phyloP scores from a whole-genome alignment of 768 basidiomycete species.

The Tricholoma sp. region DNA sequence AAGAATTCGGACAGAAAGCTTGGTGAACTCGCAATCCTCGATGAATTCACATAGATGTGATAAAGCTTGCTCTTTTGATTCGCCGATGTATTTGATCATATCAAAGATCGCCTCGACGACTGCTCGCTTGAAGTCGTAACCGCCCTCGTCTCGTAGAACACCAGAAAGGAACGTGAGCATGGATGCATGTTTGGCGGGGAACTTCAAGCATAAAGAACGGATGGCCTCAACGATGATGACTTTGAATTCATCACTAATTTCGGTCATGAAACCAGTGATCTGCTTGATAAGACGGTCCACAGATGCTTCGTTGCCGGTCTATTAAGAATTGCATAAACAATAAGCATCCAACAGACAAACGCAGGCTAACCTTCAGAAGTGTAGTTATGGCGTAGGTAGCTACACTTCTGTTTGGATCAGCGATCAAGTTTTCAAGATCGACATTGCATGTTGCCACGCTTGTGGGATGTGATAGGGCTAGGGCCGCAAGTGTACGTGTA shows the following conservation, averaged over 20 bases:
- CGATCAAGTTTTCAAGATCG: slow-evolving; percentile 94
- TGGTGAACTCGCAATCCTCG: slow-evolving; percentile 99
- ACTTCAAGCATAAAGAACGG: slow-evolving; percentile 96
- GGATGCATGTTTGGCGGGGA: slow-evolving; percentile 92
- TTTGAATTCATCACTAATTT: slow-evolving; percentile 99
- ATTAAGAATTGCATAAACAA: slow-evolving; percentile 7
- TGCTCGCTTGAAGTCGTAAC: slow-evolving; percentile 98
- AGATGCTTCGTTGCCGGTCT: slow-evolving; percentile 99
- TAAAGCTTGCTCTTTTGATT: slow-evolving; percentile 95
- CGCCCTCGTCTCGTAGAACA: slow-evolving; percentile 95
- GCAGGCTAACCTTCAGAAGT: slow-evolving; percentile 71
- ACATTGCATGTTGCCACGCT: slow-evolving; percentile 92
- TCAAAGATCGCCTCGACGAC: slow-evolving; percentile 99
- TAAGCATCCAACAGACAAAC: neutral
- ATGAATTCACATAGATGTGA: slow-evolving; percentile 99
- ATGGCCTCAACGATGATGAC: slow-evolving; percentile 99
- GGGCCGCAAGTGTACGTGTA: slow-evolving; percentile 86
- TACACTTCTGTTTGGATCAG: slow-evolving; percentile 91
- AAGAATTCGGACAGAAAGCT: slow-evolving; percentile 94
- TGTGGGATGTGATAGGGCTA: slow-evolving; percentile 80
- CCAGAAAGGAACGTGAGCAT: slow-evolving; percentile 98
- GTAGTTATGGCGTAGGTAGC: slow-evolving; percentile 99
- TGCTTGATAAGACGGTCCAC: slow-evolving; percentile 99
- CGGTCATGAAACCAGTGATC: slow-evolving; percentile 97
- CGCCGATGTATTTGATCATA: slow-evolving; percentile 97